Evolutionary conservation across 2,329 filamentous ascomycete genomes (phyloP).

Genomic region (Aspergillus sp.): DNA sequence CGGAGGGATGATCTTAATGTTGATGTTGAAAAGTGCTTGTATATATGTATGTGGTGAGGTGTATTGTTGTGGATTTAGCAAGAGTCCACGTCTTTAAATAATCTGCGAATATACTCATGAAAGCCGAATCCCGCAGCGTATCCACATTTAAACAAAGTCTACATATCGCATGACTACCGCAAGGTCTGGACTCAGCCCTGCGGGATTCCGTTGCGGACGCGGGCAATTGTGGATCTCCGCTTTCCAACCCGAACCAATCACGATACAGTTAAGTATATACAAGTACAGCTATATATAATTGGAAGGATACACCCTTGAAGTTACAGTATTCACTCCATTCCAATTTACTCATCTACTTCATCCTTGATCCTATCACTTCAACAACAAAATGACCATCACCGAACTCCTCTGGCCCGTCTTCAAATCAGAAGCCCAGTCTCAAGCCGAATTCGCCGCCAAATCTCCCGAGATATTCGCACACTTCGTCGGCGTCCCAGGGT

Average conservation of each 20-base stretch:
- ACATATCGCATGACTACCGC: neutral
- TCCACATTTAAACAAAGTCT: too few species aligned
- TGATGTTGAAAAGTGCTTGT: too few species aligned
- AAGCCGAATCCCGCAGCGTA: too few species aligned
- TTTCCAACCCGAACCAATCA: neutral
- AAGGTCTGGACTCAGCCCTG: neutral
- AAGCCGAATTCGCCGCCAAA: neutral
- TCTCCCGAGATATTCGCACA: neutral
- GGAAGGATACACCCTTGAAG: fast-evolving
- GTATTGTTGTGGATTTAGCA: too few species aligned
- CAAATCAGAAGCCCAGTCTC: neutral
- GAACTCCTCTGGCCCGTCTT: neutral
- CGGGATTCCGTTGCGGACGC: neutral
- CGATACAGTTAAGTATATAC: fast-evolving
- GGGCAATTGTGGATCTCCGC: conserved; percentile 4
- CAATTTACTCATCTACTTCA: too few species aligned
- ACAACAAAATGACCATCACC: neutral
- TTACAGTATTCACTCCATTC: too few species aligned
- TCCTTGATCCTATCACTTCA: neutral
- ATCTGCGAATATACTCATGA: neutral
- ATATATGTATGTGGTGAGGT: conserved; percentile 20
- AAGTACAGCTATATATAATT: too few species aligned
- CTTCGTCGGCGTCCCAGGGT: neutral
- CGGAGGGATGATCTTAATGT: too few species aligned
- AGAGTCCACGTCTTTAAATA: neutral